phyloP scores from a whole-genome alignment of 2,329 filamentous ascomycete species.

The Epichloe sylvatica region DNA sequence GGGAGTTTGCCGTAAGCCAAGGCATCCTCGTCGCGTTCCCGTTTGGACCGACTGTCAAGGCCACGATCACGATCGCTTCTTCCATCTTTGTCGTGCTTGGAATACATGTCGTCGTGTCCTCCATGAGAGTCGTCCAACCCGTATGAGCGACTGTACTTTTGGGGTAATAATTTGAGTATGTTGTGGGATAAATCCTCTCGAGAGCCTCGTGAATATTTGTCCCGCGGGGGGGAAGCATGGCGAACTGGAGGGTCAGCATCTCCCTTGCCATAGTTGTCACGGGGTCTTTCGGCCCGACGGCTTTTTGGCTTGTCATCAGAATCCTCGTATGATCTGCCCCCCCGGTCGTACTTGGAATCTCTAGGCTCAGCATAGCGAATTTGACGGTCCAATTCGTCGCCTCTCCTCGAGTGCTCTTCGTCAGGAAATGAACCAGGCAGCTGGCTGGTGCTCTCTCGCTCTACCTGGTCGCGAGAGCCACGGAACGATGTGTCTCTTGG shows the following conservation, averaged over 20 bases:
- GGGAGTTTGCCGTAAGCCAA: slow-evolving; percentile 34
- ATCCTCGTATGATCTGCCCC: slow-evolving; percentile 6
- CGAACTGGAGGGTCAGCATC: slow-evolving; percentile 10
- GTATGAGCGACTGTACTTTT: slow-evolving; percentile 31
- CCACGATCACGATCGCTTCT: slow-evolving; percentile 13
- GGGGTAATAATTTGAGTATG: slow-evolving; percentile 31
- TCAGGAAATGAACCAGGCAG: slow-evolving; percentile 22
- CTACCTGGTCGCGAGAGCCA: slow-evolving; percentile 19
- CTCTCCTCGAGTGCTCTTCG: slow-evolving; percentile 12
- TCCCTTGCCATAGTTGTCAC: slow-evolving; percentile 1
- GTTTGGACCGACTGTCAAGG: slow-evolving; percentile 6
- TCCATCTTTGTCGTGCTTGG: slow-evolving; percentile 10
- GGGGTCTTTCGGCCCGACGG: not conserved
- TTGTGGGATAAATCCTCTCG: slow-evolving; percentile 18
- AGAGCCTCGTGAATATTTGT: slow-evolving; percentile 8
- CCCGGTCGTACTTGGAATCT: slow-evolving; percentile 9
- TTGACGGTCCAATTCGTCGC: slow-evolving; percentile 10
- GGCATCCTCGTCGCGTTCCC: slow-evolving; percentile 27
- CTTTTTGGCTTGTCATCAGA: not conserved
- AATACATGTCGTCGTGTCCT: slow-evolving; percentile 6
- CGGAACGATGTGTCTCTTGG: slow-evolving; percentile 22
- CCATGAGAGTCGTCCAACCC: slow-evolving; percentile 8
- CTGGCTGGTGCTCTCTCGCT: slow-evolving; percentile 13
- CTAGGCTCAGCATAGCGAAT: slow-evolving; percentile 14
- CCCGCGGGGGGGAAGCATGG: slow-evolving; percentile 8